phyloP scores from a whole-genome alignment of 192 early-diverging fungal species.

The Radiomyces spectabilis region DNA sequence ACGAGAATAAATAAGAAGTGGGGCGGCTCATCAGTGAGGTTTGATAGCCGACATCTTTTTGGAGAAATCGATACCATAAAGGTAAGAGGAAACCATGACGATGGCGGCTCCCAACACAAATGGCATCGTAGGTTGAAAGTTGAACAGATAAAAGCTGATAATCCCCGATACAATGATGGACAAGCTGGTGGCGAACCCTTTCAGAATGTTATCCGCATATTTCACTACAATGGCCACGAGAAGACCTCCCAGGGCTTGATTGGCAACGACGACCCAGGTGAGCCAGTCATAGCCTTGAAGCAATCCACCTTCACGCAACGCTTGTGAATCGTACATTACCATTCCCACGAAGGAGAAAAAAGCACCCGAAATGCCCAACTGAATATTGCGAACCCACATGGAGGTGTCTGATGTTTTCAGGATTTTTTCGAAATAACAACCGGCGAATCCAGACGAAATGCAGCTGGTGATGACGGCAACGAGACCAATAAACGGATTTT shows the following conservation, averaged over 20 bases:
- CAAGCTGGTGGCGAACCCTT: slow-evolving; percentile 84
- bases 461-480: slow-evolving; percentile 67
- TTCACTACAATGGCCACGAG: slow-evolving; percentile 84
- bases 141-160: slow-evolving; percentile 70
- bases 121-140: slow-evolving; percentile 58
- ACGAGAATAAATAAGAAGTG: not conserved
- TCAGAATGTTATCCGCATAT: slow-evolving; percentile 88
- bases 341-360: slow-evolving; percentile 63
- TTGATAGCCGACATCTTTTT: slow-evolving; percentile 14
- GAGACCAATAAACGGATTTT: slow-evolving; percentile 56
- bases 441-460: slow-evolving; percentile 75
- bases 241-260: slow-evolving; percentile 79
- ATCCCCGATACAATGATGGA: slow-evolving; percentile 79
- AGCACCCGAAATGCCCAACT: slow-evolving; percentile 57
- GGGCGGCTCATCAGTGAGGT: slow-evolving; percentile 13
- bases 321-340: slow-evolving; percentile 51
- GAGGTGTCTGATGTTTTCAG: slow-evolving; percentile 70
- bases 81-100: slow-evolving; percentile 50
- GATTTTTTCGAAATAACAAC: slow-evolving; percentile 88
- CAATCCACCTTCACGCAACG: slow-evolving; percentile 58
- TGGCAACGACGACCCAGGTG: slow-evolving; percentile 67
- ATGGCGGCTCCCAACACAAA: slow-evolving; percentile 68
- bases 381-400: slow-evolving; percentile 79
- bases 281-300: slow-evolving; percentile 70
- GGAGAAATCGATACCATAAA: slow-evolving; percentile 41